These are phyloP conservation scores for Scedosporium apiospermum DNA, from an alignment of 2,329 filamentous ascomycete genomes.

Conservation along the genomic window DNA sequence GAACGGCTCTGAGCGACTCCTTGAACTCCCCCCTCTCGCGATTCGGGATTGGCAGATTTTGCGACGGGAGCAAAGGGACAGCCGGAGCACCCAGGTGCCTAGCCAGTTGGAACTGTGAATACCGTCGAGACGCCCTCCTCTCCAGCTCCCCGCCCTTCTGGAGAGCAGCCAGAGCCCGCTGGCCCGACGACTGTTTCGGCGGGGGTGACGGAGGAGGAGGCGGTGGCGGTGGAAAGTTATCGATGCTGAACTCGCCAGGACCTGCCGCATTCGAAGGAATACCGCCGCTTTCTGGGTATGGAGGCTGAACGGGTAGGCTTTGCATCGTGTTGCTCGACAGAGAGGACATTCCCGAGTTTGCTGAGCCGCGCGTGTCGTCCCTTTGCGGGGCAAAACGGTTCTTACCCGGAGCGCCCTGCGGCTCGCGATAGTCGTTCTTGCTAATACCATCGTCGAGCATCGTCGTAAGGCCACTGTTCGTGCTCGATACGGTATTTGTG, in stretches of 20 bases:
- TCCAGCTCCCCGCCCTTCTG: conserved; percentile 90
- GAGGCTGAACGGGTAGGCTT: conserved; percentile 63
- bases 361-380: conserved; percentile 34
- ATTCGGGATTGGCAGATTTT: conserved; percentile 77
- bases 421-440: conserved; percentile 31
- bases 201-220: conserved; percentile 35
- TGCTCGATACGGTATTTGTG: conserved; percentile 48
- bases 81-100: conserved; percentile 79
- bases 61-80: conserved; percentile 76
- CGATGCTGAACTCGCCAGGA: conserved; percentile 42
- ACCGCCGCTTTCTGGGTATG: conserved; percentile 49
- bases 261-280: conserved; percentile 32
- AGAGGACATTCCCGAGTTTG: conserved; percentile 51
- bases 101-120: conserved; percentile 93
- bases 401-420: conserved; percentile 24
- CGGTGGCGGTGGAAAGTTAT: conserved; percentile 63
- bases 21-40: conserved; percentile 67
- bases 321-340: conserved; percentile 69
- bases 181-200: conserved; percentile 49
- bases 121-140: conserved; percentile 81
- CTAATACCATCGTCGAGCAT: conserved; percentile 52
- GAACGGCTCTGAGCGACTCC: conserved; percentile 69
- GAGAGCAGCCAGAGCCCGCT: conserved; percentile 81
- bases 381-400: conserved; percentile 37
- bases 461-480: conserved; percentile 46